Evolutionary conservation across 495 filamentous ascomycete genomes (phyloP).

Genomic region (Aspergillus cristatus): DNA sequence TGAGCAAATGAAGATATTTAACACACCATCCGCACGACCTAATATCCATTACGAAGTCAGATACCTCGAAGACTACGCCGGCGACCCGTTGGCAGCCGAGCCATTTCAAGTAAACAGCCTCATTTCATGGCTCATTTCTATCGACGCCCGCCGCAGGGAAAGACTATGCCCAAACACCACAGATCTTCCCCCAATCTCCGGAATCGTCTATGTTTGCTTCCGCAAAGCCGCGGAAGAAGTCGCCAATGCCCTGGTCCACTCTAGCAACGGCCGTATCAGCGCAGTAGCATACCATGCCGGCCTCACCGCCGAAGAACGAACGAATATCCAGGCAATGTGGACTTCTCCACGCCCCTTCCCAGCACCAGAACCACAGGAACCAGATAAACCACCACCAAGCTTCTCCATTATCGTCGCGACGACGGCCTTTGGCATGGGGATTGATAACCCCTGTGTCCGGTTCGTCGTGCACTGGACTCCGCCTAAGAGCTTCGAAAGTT

Average conservation of each 20-base stretch:
- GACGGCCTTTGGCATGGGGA: slow-evolving; percentile 95
- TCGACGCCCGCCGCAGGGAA: slow-evolving; percentile 54
- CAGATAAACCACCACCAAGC: slow-evolving; percentile 22
- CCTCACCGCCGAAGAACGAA: slow-evolving; percentile 30
- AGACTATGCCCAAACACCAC: slow-evolving; percentile 26
- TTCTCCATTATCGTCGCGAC: slow-evolving; percentile 93
- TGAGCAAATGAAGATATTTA: slow-evolving; percentile 58
- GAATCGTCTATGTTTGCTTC: slow-evolving; percentile 84
- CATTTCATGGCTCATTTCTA: slow-evolving; percentile 61
- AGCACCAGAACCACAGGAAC: neutral
- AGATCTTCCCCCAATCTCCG: slow-evolving; percentile 58
- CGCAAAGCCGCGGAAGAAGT: slow-evolving; percentile 68
- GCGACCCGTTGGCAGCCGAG: slow-evolving; percentile 17
- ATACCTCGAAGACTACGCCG: slow-evolving; percentile 55
- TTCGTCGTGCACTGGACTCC: slow-evolving; percentile 93
- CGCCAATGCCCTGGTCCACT: slow-evolving; percentile 34
- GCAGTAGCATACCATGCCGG: slow-evolving; percentile 46
- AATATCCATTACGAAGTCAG: slow-evolving; percentile 91
- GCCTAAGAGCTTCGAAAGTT: slow-evolving; percentile 87
- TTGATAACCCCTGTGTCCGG: slow-evolving; percentile 87
- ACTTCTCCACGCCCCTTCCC: slow-evolving; percentile 48
- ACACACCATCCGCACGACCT: slow-evolving; percentile 66
- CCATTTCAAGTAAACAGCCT: slow-evolving; percentile 53
- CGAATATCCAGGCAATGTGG: slow-evolving; percentile 55
- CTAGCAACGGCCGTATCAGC: slow-evolving; percentile 23